Evolutionary conservation across 306 rosid species (phyloP).

Genomic region (Lathyrus oleraceus): DNA sequence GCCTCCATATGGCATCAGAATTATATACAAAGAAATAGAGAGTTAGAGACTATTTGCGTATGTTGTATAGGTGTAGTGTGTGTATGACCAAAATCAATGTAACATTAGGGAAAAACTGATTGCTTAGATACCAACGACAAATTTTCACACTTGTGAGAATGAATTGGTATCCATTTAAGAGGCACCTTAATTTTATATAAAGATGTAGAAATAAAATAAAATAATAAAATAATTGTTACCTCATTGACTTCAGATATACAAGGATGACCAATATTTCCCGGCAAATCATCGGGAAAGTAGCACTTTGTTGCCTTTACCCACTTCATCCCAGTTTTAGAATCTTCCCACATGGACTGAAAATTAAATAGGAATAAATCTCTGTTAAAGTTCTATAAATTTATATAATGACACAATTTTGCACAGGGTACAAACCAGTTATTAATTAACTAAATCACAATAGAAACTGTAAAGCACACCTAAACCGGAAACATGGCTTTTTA

Average conservation of each 20-base stretch:
- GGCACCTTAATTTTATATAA: background rate
- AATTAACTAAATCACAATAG: constrained; percentile 12
- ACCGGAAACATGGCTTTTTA: constrained; percentile 13
- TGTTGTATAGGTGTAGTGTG: background rate
- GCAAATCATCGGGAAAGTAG: constrained; percentile 84
- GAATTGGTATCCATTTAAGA: constrained; percentile 2
- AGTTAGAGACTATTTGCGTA: background rate
- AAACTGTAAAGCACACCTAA: constrained; percentile 7
- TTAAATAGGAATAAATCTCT: constrained; percentile 30
- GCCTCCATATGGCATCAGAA: background rate
- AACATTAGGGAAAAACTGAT: constrained; percentile 24
- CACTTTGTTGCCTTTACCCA: constrained; percentile 67
- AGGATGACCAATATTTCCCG: constrained; percentile 68
- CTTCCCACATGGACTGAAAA: constrained; percentile 93
- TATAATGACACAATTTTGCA: constrained; percentile 11
- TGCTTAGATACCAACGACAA: constrained; percentile 24
- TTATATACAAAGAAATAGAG: background rate
- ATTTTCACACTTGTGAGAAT: background rate
- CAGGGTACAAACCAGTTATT: constrained; percentile 24
- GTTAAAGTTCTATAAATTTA: constrained; percentile 27
- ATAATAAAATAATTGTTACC: constrained; percentile 47
- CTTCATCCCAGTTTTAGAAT: constrained; percentile 65
- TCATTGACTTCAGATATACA: constrained; percentile 80
- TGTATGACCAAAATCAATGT: constrained; percentile 7
- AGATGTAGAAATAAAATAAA: background rate